Evolutionary conservation across 75 land plant species (phyloP).

Genomic region (Selaginella tamariscina): DNA sequence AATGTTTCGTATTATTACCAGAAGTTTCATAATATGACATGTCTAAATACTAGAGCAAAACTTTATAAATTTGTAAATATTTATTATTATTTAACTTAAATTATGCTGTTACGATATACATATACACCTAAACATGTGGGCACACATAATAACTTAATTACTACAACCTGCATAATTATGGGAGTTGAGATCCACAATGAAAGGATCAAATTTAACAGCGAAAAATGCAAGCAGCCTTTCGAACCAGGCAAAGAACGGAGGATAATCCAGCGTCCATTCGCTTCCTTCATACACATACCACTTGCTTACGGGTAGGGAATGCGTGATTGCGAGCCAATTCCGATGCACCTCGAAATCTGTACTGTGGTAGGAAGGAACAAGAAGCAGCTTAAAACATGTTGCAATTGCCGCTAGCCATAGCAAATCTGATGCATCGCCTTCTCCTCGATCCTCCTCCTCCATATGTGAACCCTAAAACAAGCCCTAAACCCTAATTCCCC

Average conservation of each 20-base stretch:
- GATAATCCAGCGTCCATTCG: conserved; percentile 88
- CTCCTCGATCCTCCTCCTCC: neutral
- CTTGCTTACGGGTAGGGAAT: conserved; percentile 56
- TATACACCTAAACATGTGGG: too few relatives aligned
- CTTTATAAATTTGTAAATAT: too few relatives aligned
- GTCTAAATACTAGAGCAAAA: too few relatives aligned
- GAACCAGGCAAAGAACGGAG: conserved; percentile 83
- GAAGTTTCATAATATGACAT: too few relatives aligned
- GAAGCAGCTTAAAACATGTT: conserved; percentile 51
- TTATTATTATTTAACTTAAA: too few relatives aligned
- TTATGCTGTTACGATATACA: too few relatives aligned
- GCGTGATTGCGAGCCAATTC: conserved; percentile 82
- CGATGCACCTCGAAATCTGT: conserved; percentile 94
- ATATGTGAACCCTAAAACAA: neutral
- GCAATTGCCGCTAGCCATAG: conserved; percentile 45
- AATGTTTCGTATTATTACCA: too few relatives aligned
- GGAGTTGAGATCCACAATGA: conserved; percentile 29
- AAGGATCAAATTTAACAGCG: conserved; percentile 47
- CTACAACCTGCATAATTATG: conserved; percentile 6
- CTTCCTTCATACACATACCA: conserved; percentile 76
- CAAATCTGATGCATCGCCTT: conserved; percentile 15
- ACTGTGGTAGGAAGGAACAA: conserved; percentile 73
- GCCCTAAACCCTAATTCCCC: too few relatives aligned
- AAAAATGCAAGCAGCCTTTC: conserved; percentile 52
- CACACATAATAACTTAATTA: too few relatives aligned